A percentile compares a stretch with the other conserved stretches of the same genome.
These are phyloP conservation scores for Mycena capillaripes DNA, from an alignment of 768 basidiomycete genomes.

Conservation along the genomic window DNA sequence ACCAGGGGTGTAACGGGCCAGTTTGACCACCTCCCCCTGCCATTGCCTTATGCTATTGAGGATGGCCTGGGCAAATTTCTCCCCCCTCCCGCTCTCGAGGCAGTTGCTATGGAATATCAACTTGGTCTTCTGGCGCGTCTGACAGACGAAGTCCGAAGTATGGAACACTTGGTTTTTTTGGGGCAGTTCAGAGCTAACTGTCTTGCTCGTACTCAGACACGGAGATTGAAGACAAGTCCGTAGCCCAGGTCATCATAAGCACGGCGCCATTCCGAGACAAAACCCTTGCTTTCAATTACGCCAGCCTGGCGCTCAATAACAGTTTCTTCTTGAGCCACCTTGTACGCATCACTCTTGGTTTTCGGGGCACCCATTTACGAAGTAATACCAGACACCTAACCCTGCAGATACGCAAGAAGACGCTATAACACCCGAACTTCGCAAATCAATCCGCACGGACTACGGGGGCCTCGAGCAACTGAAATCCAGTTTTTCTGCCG, in stretches of 20 bases:
- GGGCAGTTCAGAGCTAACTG: too few relatives aligned
- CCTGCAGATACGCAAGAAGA: constrained; percentile 52
- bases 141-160: constrained; percentile 72
- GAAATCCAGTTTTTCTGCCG: constrained; percentile 82
- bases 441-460: constrained; percentile 63
- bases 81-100: constrained; percentile 77
- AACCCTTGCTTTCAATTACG: constrained; percentile 89
- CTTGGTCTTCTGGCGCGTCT: constrained; percentile 84
- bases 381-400: constrained; percentile 49
- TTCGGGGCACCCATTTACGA: not conserved
- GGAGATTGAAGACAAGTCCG: constrained; percentile 64
- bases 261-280: constrained; percentile 71
- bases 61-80: constrained; percentile 86
- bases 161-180: not conserved
- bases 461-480: constrained; percentile 78
- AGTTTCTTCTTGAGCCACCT: constrained; percentile 92
- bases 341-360: constrained; percentile 54
- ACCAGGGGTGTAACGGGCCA: constrained; percentile 32
- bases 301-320: constrained; percentile 94
- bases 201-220: constrained; percentile 61
- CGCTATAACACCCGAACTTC: too few relatives aligned
- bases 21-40: constrained; percentile 38
- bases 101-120: constrained; percentile 87
- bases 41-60: constrained; percentile 76
- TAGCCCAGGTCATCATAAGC: constrained; percentile 81